Evolutionary conservation across 2,329 filamentous ascomycete species (phyloP).

Genomic region (Fusarium drepaniforme): DNA sequence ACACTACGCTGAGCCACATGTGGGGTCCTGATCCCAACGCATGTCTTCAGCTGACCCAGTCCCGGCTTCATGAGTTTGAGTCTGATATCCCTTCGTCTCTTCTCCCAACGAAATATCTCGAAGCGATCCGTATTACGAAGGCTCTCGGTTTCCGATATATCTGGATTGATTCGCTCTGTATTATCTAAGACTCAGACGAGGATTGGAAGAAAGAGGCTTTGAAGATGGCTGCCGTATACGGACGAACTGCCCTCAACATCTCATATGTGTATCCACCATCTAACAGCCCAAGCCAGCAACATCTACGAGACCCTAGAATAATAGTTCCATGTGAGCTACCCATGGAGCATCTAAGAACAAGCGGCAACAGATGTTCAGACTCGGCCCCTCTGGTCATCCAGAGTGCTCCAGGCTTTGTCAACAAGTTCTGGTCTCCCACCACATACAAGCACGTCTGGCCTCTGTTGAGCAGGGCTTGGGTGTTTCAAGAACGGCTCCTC

Average conservation of each 20-base stretch:
- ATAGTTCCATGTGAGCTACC: not conserved
- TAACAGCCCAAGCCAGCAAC: not conserved
- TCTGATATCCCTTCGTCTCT: not conserved
- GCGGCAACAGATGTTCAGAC: too few species aligned
- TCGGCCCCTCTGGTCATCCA: not conserved
- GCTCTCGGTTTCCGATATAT: not conserved
- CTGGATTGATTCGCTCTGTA: not conserved
- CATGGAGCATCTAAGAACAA: not conserved
- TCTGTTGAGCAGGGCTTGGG: not conserved
- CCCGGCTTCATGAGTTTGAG: not conserved
- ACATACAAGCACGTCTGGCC: not conserved
- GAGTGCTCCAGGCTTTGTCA: not conserved
- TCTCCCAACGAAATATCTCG: not conserved
- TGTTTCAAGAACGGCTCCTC: not conserved
- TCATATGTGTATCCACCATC: not conserved
- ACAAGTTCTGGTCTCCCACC: not conserved
- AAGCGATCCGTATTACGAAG: not conserved
- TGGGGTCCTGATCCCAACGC: slow-evolving; percentile 6
- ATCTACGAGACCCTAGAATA: not conserved
- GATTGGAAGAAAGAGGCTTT: slow-evolving; percentile 4
- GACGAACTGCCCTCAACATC: not conserved
- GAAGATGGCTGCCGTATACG: slow-evolving; percentile 4
- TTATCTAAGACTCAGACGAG: not conserved
- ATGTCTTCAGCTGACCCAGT: slow-evolving; percentile 4
- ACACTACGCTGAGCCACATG: slow-evolving; percentile 20